phyloP scores from a whole-genome alignment of 2,329 filamentous ascomycete species.

The Nigrospora oryzae region DNA sequence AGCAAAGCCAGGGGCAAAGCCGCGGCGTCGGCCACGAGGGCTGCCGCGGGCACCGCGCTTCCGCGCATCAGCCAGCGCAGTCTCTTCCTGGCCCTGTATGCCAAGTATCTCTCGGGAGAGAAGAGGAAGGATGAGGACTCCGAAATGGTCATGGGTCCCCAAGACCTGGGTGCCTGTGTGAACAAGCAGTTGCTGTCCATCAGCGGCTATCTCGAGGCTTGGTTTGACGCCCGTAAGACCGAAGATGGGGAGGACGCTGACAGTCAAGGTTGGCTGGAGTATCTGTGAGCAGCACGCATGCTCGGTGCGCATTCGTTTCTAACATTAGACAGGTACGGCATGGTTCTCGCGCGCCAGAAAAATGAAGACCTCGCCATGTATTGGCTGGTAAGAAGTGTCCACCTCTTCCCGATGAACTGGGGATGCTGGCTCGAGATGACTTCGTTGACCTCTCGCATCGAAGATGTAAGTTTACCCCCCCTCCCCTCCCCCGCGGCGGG shows the following conservation, averaged over 20 bases:
- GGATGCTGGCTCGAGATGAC: conserved; percentile 92
- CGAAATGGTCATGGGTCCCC: conserved; percentile 92
- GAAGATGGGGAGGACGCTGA: conserved; percentile 50
- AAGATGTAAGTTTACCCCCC: conserved; percentile 57
- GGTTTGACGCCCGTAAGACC: conserved; percentile 61
- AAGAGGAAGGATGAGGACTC: conserved; percentile 94
- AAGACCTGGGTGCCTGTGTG: conserved; percentile 73
- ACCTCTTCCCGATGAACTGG: conserved; percentile 93
- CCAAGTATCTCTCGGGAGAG: conserved; percentile 87
- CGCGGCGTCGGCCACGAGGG: conserved; percentile 17
- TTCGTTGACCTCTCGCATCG: conserved; percentile 66
- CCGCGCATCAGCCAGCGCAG: conserved; percentile 78
- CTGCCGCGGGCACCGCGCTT: conserved; percentile 20
- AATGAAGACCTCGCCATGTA: conserved; percentile 79
- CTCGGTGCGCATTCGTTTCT: neutral
- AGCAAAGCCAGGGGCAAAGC: conserved; percentile 56
- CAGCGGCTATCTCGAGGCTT: conserved; percentile 67
- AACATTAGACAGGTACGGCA: conserved; percentile 58
- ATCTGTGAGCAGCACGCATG: conserved; percentile 41
- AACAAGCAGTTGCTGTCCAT: conserved; percentile 81
- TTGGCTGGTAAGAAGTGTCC: conserved; percentile 82
- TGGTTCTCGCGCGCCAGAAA: conserved; percentile 83
- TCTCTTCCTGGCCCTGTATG: conserved; percentile 84
- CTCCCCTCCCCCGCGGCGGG: neutral
- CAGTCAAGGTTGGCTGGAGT: conserved; percentile 90